phyloP scores from a whole-genome alignment of 2,329 filamentous ascomycete genomes.

The Phoma sp. region DNA sequence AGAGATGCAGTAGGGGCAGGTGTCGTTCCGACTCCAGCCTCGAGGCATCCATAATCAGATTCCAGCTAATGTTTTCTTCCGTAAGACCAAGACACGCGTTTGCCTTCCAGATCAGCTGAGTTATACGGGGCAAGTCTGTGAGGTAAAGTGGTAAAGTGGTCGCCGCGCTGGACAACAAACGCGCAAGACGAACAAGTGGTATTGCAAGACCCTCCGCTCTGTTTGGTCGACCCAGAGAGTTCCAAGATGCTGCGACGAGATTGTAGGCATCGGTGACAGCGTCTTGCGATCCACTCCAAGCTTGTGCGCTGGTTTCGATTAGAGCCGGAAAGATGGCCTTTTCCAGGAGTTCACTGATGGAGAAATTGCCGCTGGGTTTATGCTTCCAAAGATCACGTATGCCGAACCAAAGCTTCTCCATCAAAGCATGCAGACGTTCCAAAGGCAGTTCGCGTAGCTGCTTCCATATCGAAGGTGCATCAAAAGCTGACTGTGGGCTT shows the following conservation, averaged over 20 bases:
- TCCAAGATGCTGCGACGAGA: conserved; percentile 33
- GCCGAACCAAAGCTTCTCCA: conserved; percentile 28
- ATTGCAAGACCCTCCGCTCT: conserved; percentile 32
- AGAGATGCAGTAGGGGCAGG: conserved; percentile 38
- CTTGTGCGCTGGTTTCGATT: conserved; percentile 4
- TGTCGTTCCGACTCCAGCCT: conserved; percentile 19
- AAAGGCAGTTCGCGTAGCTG: conserved; percentile 31
- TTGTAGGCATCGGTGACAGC: conserved; percentile 32
- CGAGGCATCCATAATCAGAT: conserved; percentile 29
- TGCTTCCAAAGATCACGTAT: conserved; percentile 29
- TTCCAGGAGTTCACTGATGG: conserved; percentile 26
- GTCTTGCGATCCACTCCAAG: conserved; percentile 6
- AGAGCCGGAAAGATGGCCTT: conserved; percentile 33
- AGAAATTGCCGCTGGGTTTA: conserved; percentile 26
- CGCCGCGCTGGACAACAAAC: conserved; percentile 36
- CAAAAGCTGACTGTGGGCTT: conserved; percentile 20
- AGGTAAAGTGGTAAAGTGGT: conserved; percentile 32
- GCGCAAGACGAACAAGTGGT: conserved; percentile 38
- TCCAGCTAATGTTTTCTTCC: conserved; percentile 29
- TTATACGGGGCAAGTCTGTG: conserved; percentile 28
- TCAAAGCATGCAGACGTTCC: conserved; percentile 26
- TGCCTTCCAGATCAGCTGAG: conserved; percentile 37
- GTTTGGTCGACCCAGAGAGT: conserved; percentile 34
- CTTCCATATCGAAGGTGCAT: conserved; percentile 34
- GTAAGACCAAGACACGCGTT: conserved; percentile 32